phyloP scores from a whole-genome alignment of 495 filamentous ascomycete genomes.

The Neurospora sp. region DNA sequence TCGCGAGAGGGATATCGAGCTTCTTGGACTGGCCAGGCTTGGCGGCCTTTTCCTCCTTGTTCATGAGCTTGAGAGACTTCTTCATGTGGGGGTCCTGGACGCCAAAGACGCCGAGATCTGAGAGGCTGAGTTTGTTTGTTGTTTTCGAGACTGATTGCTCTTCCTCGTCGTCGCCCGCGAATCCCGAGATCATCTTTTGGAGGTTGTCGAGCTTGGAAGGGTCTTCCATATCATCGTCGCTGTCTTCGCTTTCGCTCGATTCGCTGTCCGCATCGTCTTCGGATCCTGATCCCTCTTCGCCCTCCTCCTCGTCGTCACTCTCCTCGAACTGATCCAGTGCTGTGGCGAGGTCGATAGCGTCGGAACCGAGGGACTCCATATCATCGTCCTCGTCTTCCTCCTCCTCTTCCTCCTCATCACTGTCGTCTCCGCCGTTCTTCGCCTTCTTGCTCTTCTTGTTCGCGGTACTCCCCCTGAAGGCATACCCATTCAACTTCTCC shows the following conservation, averaged over 20 bases:
- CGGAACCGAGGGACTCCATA: constrained; percentile 56
- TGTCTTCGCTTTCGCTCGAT: constrained; percentile 41
- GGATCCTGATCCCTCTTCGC: constrained; percentile 21
- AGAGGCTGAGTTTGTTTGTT: constrained; percentile 66
- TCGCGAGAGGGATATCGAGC: constrained; percentile 74
- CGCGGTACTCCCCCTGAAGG: constrained; percentile 58
- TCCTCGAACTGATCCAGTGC: constrained; percentile 63
- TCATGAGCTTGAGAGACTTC: constrained; percentile 65
- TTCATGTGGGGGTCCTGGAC: constrained; percentile 68
- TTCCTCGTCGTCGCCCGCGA: constrained; percentile 35
- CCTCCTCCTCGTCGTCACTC: constrained; percentile 33
- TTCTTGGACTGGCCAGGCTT: constrained; percentile 56
- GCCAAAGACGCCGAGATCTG: constrained; percentile 60
- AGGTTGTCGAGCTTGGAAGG: constrained; percentile 53
- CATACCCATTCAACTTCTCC: constrained; percentile 67
- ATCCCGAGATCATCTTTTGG: constrained; percentile 59
- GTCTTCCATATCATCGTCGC: constrained; percentile 53
- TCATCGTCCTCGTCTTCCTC: constrained; percentile 51
- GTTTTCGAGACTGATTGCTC: constrained; percentile 28
- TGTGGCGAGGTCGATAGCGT: constrained; percentile 74
- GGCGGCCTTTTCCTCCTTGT: constrained; percentile 39
- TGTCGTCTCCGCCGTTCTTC: constrained; percentile 24
- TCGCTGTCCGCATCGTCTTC: constrained; percentile 41
- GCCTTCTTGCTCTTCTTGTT: constrained; percentile 35
- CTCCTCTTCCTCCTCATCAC: constrained; percentile 49